Conservation (phyloP, 2,329 filamentous ascomycete species). For the Monosporascus cannonballus region DNA sequence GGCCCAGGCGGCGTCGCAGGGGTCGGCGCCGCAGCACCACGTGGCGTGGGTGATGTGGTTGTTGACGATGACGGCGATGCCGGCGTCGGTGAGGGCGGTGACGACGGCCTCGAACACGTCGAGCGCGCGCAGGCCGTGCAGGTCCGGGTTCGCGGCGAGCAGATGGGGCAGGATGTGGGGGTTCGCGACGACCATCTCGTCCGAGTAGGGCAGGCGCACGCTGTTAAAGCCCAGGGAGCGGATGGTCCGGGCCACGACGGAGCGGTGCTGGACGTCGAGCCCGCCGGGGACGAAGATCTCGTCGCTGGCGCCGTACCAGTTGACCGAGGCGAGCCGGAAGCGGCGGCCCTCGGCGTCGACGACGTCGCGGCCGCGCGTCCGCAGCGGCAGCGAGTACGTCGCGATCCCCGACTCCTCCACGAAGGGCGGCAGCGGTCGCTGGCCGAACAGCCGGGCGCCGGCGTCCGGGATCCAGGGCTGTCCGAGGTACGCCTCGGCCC, state of each 20-base stretch:
- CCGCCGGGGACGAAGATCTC: conserved; percentile 59
- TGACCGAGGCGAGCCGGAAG: conserved; percentile 58
- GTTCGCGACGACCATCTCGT: conserved; percentile 60
- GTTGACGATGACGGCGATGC: conserved; percentile 61
- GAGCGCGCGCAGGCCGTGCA: conserved; percentile 49
- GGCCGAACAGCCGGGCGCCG: conserved; percentile 38
- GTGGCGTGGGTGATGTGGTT: conserved; percentile 64
- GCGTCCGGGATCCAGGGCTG: conserved; percentile 45
- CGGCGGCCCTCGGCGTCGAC: conserved; percentile 51
- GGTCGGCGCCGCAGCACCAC: conserved; percentile 64
- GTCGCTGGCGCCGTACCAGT: conserved; percentile 68
- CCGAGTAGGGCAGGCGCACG: conserved; percentile 61
- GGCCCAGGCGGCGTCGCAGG: conserved; percentile 61
- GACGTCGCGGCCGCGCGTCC: conserved; percentile 53
- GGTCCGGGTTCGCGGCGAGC: conserved; percentile 54
- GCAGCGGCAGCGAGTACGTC: conserved; percentile 50
- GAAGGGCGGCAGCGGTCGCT: conserved; percentile 42
- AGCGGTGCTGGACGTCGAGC: conserved; percentile 56
- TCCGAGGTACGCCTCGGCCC: conserved; percentile 35
- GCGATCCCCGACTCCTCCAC: conserved; percentile 35
- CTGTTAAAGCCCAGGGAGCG: conserved; percentile 62
- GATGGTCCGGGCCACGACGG: conserved; percentile 54
- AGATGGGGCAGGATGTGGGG: conserved; percentile 45
- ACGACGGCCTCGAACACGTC: conserved; percentile 57
- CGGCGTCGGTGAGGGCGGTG: conserved; percentile 52